phyloP scores from a whole-genome alignment of 148 eudicot genomes.

The Vaccinium darrowii region DNA sequence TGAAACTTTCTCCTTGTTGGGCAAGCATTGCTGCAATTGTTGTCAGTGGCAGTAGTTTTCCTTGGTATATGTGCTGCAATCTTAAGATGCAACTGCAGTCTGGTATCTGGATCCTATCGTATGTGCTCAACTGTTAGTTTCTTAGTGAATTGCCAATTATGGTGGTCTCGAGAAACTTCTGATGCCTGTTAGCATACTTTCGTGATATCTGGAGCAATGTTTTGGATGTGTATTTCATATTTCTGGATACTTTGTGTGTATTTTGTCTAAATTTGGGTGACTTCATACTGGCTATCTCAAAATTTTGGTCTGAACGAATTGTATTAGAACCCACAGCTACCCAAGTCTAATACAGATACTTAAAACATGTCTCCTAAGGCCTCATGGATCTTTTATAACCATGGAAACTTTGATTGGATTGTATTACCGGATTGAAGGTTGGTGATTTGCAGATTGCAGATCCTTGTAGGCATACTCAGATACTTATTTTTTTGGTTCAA shows the following conservation, averaged over 20 bases:
- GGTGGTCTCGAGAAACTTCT: not conserved
- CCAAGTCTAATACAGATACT: not conserved
- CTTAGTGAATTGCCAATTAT: not conserved
- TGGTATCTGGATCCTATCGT: not conserved
- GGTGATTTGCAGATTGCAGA: not conserved
- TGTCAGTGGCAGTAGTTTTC: not conserved
- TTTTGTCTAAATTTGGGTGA: not conserved
- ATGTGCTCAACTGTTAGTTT: not conserved
- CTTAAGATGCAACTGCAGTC: slow-evolving; percentile 3
- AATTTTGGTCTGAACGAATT: not conserved
- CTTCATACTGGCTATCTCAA: not conserved
- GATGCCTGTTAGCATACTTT: not conserved
- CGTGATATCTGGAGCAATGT: not conserved
- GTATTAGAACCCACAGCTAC: not conserved
- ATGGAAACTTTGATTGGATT: not conserved
- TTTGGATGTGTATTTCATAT: not conserved
- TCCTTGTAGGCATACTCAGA: not conserved
- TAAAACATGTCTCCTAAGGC: not conserved
- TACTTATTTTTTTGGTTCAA: slow-evolving; percentile 8
- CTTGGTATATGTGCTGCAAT: not conserved
- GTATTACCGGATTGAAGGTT: not conserved
- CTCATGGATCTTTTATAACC: not conserved
- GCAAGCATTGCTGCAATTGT: not conserved
- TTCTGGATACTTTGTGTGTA: not conserved
- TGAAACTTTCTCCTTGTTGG: slow-evolving; percentile 9